Conservation (phyloP, 176 grass and related monocot species). For the Triticum urartu region DNA sequence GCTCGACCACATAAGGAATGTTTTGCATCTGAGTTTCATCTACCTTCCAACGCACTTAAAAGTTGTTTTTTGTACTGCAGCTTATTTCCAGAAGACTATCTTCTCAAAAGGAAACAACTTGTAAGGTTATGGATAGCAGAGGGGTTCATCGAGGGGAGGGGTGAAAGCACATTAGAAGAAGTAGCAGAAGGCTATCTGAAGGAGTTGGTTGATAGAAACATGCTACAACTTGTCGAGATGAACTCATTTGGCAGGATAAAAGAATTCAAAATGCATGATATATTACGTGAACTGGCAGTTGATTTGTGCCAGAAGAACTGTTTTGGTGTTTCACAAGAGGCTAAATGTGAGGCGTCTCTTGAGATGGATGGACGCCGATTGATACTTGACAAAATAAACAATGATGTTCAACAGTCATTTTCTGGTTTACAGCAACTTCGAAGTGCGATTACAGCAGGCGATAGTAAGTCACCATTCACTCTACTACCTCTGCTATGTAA, state of each 20-base stretch:
- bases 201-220: no score
- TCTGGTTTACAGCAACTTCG: background rate
- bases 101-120: background rate
- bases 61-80: background rate
- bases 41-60: background rate
- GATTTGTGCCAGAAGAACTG: no score
- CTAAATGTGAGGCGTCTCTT: no score
- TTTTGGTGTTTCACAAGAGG: no score
- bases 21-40: background rate
- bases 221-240: background rate
- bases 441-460: background rate
- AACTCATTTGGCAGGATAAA: conserved; percentile 9
- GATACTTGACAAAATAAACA: background rate
- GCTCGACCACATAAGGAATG: no score
- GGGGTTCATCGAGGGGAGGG: conserved; percentile 8
- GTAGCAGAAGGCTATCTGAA: conserved; percentile 21
- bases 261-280: background rate
- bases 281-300: background rate
- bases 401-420: background rate
- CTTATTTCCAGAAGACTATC: background rate
- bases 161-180: conserved; percentile 13
- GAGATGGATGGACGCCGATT: background rate
- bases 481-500: background rate
- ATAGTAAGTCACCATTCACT: background rate
- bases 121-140: conserved; percentile 29